Evolutionary conservation across 2,329 filamentous ascomycete genomes (phyloP).

Genomic region (Fusarium poae): DNA sequence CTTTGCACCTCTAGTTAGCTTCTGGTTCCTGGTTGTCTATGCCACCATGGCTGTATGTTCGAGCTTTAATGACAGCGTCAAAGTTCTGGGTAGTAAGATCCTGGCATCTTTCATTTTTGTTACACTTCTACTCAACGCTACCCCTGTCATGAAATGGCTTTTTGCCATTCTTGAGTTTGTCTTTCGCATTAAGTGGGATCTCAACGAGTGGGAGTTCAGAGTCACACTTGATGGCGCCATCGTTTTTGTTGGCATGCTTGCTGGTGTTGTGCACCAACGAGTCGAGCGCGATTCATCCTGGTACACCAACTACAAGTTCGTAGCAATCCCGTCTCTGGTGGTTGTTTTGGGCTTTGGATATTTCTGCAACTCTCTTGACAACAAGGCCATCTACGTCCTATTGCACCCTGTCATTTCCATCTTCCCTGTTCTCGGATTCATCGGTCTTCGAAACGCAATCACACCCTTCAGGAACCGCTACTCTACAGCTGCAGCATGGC

Average conservation of each 20-base stretch:
- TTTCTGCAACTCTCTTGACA: conserved; percentile 11
- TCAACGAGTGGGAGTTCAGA: conserved; percentile 63
- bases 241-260: conserved; percentile 68
- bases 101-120: conserved; percentile 56
- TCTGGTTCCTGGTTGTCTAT: conserved; percentile 73
- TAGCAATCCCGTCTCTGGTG: conserved; percentile 39
- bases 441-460: conserved; percentile 63
- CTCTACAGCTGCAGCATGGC: conserved; percentile 61
- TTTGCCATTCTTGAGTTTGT: conserved; percentile 53
- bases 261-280: conserved; percentile 48
- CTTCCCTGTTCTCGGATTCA: conserved; percentile 65
- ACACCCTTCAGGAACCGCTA: conserved; percentile 36
- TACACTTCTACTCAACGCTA: conserved; percentile 44
- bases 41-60: conserved; percentile 61
- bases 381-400: conserved; percentile 57
- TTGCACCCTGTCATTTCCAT: conserved; percentile 67
- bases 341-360: conserved; percentile 51
- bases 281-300: conserved; percentile 33
- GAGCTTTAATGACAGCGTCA: conserved; percentile 58
- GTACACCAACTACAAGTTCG: conserved; percentile 42
- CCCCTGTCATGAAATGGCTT: conserved; percentile 38
- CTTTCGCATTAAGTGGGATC: conserved; percentile 63
- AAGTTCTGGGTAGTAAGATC: conserved; percentile 63
- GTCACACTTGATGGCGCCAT: conserved; percentile 67
- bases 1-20: conserved; percentile 69